phyloP scores from a whole-genome alignment of 2,329 filamentous ascomycete species.

The Penicillium olsonii region DNA sequence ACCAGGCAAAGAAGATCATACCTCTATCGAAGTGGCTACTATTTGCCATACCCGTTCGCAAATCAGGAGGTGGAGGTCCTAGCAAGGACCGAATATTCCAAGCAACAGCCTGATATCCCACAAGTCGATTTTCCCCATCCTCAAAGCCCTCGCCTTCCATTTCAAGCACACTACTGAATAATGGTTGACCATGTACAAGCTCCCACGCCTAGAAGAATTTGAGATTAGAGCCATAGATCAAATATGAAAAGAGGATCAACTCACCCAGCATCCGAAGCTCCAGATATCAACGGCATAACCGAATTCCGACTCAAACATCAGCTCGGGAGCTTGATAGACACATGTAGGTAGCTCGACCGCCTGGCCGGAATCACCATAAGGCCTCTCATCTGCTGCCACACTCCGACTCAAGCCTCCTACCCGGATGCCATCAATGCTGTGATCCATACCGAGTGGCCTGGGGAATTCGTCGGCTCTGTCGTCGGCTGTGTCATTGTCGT shows the following conservation, averaged over 20 bases:
- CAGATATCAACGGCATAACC: background rate
- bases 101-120: background rate
- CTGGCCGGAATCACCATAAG: background rate
- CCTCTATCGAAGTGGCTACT: background rate
- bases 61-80: background rate
- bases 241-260: background rate
- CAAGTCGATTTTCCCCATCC: too few species aligned
- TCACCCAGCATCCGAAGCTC: background rate
- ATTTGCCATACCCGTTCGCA: background rate
- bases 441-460: background rate
- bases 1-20: background rate
- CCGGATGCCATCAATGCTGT: background rate
- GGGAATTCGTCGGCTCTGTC: too few species aligned
- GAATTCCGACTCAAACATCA: background rate
- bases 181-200: background rate
- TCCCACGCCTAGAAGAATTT: background rate
- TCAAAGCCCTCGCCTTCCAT: too few species aligned
- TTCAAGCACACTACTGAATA: too few species aligned
- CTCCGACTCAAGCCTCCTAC: background rate
- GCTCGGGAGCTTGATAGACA: too few species aligned
- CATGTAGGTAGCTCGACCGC: background rate
- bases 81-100: background rate
- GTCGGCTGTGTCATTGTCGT: too few species aligned
- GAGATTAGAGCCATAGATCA: background rate
- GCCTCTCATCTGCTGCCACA: background rate